Evolutionary conservation across 208 protist species (phyloP), one percentile per base, ranked within the genome.

Genomic region (Histomonas meleagridis): DNA sequence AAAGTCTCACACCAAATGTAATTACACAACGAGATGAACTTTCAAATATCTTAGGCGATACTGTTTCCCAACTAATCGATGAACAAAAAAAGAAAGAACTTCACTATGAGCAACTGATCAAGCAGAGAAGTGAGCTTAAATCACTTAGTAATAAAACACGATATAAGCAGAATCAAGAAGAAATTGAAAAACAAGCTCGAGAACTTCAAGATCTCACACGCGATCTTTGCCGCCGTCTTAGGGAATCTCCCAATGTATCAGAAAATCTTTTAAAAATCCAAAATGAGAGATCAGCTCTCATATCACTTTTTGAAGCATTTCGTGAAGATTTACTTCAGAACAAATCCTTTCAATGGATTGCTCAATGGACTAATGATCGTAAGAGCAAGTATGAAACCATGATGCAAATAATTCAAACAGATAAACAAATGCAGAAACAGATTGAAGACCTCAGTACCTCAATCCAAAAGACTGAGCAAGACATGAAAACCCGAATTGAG

Each of bases 211-310:
- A 93, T 28, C 86, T 92, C 7, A 94, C 93, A 43, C 90, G 69
- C 9, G 93, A 94, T 65, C 93, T 94, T 28, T 94, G 93, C 60
- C 53, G 81, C 28, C 93, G 93, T 51, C 92, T 94, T 14, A 90
- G 92, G 57, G 93, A 93, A 81, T 93, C 92, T 91, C 93, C 93
- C 26, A 93, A 93, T 53, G 93, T 94, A 10, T 90, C 93, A 0
- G 93, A 94, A 70, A 94, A 94, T 91, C 69, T 94, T 1, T 28
- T 69, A 0, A 94, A 94, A 70, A 94, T 93, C 32, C 93, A 94
- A 57, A 69, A 35, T n/a, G 90, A 94, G 51, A 79, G 93, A 21
- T 91, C 93, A 40, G 32, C 53, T 1, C 46, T 93, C 32, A 86
- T 86, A 18, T 57, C 76, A 40, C 46, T 51, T n/a, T 86, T 86